Evolutionary conservation across 2,329 filamentous ascomycete species (phyloP), one percentile per base, ranked within the genome.

Genomic region (Colletotrichum sojae): DNA sequence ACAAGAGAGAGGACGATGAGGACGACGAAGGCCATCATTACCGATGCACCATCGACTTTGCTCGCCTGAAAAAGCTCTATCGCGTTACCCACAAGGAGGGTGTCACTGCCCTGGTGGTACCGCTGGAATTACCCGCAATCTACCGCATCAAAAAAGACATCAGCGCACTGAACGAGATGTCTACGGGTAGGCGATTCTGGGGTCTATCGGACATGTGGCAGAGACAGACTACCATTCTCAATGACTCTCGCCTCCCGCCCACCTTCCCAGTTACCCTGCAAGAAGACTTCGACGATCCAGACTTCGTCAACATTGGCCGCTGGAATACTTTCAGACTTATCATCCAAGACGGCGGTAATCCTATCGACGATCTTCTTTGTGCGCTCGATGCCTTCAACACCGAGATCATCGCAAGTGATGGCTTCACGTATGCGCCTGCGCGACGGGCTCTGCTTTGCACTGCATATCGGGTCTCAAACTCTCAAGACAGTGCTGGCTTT

Each of bases 311-410:
- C 66, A 80, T 89, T 51, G 88, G 88, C 18, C 84, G 85, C 53
- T 90, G 88, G 87, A 89, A 84, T 10, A 84, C 85, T 0, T 85
- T 89, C 64, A 81, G 83, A 55, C 74, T 90, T n/a, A 73, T 80
- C 0, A 75, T 90, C 5, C 64, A 76, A 2, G 72, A 66, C 2
- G 59, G 69, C 3, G 71, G 77, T 1, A 71, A 75, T 0, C 69
- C 73, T 3, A 85, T 86, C 73, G 71, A 77, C 1, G 72, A 79
- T 0, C 81, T 92, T 20, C 80, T 84, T 4, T 76, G 81, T 9
- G 87, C 88, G 1, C 82, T 98, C 1, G 81, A 83, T 12, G 92
- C 97, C 71, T 92, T 92, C 80, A 97, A 97, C 68, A 84, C 97
- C 56, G 75, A 81, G 0, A 80, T 91, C 16, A 75, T 84, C 39